A percentile compares a stretch with the other conserved stretches of the same genome.
These are phyloP conservation scores for Apiotrichum gracile DNA, from an alignment of 1,284 basidiomycete genomes.

Conservation along the genomic window DNA sequence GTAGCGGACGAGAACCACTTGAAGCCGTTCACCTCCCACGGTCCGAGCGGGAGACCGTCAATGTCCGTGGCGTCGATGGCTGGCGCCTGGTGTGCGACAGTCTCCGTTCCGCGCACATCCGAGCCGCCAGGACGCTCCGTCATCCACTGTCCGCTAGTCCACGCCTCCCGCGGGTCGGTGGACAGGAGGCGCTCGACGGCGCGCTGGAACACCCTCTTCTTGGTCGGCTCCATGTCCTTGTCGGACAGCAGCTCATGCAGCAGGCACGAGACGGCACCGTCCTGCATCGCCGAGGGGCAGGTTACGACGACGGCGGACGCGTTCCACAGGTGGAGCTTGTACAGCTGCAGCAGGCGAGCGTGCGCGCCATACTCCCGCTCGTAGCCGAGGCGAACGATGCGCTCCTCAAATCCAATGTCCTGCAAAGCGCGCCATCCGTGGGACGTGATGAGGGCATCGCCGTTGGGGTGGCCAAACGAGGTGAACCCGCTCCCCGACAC, in stretches of 20 bases:
- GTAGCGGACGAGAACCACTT: constrained; percentile 82
- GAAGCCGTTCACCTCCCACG: constrained; percentile 56
- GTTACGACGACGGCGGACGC: constrained; percentile 4
- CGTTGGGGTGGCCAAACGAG: constrained; percentile 9
- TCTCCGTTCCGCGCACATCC: constrained; percentile 70
- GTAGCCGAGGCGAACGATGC: constrained; percentile 14
- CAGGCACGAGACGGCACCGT: constrained; percentile 8
- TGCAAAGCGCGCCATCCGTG: constrained; percentile 15
- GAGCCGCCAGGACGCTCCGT: constrained; percentile 73
- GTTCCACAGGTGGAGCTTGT: constrained; percentile 15
- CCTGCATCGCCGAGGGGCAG: constrained; percentile 16
- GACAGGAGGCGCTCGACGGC: constrained; percentile 10
- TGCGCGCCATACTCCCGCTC: background rate
- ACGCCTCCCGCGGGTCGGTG: constrained; percentile 56
- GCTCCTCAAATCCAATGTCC: constrained; percentile 8
- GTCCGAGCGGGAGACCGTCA: constrained; percentile 14
- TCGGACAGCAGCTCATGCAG: constrained; percentile 1
- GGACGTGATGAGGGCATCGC: constrained; percentile 9
- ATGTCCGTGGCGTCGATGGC: constrained; percentile 3
- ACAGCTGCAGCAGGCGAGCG: constrained; percentile 13
- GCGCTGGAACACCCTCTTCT: constrained; percentile 1
- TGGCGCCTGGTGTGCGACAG: constrained; percentile 31
- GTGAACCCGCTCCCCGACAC: constrained; percentile 10
- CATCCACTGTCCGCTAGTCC: constrained; percentile 78
- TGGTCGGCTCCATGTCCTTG: background rate